Conservation (phyloP, 2,329 filamentous ascomycete species). For the Xylaria sp. region DNA sequence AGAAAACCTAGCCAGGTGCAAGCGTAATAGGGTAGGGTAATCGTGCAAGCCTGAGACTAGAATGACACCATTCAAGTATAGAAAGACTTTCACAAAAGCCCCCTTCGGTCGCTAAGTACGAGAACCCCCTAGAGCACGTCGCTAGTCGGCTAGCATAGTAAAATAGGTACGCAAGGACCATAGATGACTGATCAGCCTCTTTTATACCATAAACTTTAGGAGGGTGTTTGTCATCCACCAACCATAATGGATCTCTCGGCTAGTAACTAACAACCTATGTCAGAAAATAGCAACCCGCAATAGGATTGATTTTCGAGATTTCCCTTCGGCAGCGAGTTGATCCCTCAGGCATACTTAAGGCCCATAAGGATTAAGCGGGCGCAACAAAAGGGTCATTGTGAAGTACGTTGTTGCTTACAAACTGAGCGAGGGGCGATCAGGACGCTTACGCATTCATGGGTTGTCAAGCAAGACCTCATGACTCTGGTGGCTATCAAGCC, state of each 20-base stretch:
- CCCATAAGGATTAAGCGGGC: not conserved
- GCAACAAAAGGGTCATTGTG: not conserved
- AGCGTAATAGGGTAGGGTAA: not conserved
- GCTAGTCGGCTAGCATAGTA: no score
- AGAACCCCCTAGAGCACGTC: no score
- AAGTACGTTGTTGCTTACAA: not conserved
- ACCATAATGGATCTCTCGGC: constrained; percentile 52
- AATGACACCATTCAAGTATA: not conserved
- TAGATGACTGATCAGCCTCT: no score
- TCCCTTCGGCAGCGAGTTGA: not conserved
- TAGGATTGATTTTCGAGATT: not conserved
- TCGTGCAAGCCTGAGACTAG: not conserved
- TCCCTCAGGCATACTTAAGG: not conserved
- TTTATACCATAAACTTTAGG: no score
- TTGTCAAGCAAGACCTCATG: no score
- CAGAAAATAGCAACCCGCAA: not conserved
- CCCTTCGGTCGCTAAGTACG: no score
- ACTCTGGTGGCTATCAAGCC: no score
- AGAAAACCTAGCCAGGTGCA: not conserved
- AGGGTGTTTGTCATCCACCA: constrained; percentile 49
- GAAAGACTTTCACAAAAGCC: no score
- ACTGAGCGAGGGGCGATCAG: not conserved
- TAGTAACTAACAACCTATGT: not conserved
- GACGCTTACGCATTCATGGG: no score
- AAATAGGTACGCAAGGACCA: no score